Percentiles rank a stretch among this genome's conserved stretches.
phyloP scores from a whole-genome alignment of 768 basidiomycete species.

The Kwoniella bestiolae region DNA sequence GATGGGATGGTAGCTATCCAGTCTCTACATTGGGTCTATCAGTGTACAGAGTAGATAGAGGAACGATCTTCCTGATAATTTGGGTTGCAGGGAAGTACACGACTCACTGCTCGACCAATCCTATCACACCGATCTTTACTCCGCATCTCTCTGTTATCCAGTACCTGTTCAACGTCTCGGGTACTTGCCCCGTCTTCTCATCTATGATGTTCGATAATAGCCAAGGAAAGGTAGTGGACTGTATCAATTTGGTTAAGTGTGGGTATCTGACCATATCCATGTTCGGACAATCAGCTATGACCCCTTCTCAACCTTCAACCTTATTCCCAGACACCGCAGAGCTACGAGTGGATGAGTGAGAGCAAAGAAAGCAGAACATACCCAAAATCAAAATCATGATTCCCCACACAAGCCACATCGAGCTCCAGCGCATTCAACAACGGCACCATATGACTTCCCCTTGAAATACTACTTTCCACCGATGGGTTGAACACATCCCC shows the following conservation, averaged over 20 bases:
- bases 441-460: conserved; percentile 92
- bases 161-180: conserved; percentile 68
- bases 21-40: conserved; percentile 62
- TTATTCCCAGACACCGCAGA: too few species aligned
- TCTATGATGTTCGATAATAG: conserved; percentile 79
- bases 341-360: too few species aligned
- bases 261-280: conserved; percentile 35
- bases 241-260: conserved; percentile 63
- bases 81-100: background rate
- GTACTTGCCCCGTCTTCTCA: conserved; percentile 66
- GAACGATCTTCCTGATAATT: background rate
- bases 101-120: conserved; percentile 79
- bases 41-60: background rate
- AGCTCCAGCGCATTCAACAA: conserved; percentile 80
- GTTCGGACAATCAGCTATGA: background rate
- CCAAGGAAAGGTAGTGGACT: conserved; percentile 83
- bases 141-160: conserved; percentile 72
- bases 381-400: conserved; percentile 81
- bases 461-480: conserved; percentile 81
- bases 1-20: conserved; percentile 87
- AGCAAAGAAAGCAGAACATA: conserved; percentile 23
- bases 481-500: conserved; percentile 89
- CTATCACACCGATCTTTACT: conserved; percentile 76
- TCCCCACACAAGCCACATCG: conserved; percentile 83
- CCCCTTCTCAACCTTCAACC: background rate